Evolutionary conservation across 305 asterid species (phyloP).

Genomic region (Solanum hybrid): DNA sequence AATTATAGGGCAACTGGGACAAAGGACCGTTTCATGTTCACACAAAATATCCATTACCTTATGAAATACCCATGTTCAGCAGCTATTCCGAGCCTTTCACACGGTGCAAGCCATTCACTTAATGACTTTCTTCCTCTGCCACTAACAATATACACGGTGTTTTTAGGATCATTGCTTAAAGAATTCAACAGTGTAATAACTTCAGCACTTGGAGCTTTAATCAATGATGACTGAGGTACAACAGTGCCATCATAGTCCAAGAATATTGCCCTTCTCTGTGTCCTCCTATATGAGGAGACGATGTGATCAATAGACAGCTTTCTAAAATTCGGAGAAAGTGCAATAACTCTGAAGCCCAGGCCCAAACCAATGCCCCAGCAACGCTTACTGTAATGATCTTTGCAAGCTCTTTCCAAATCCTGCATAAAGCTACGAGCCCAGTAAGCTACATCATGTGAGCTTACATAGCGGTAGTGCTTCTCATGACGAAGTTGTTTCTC

Average conservation of each 20-base stretch:
- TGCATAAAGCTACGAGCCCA: slow-evolving; percentile 83
- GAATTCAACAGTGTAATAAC: slow-evolving; percentile 44
- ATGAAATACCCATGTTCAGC: slow-evolving; percentile 82
- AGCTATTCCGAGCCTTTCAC: slow-evolving; percentile 65
- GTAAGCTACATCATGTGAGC: slow-evolving; percentile 73
- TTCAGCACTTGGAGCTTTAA: slow-evolving; percentile 54
- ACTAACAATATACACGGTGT: slow-evolving; percentile 73
- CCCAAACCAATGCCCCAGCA: slow-evolving; percentile 89
- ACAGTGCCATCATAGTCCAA: slow-evolving; percentile 86
- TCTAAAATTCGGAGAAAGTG: slow-evolving; percentile 79
- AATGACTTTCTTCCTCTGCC: slow-evolving; percentile 63
- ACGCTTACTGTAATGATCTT: slow-evolving; percentile 70
- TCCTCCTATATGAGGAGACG: slow-evolving; percentile 52
- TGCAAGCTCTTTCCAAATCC: slow-evolving; percentile 74
- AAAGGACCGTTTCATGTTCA: background rate
- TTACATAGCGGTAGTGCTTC: slow-evolving; percentile 74
- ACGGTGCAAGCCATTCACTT: slow-evolving; percentile 66
- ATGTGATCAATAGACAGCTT: slow-evolving; percentile 56
- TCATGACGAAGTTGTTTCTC: slow-evolving; percentile 74
- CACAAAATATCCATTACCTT: slow-evolving; percentile 31
- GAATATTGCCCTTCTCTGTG: slow-evolving; percentile 69
- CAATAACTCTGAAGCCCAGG: slow-evolving; percentile 63
- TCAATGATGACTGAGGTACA: slow-evolving; percentile 55
- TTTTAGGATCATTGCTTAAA: slow-evolving; percentile 57
- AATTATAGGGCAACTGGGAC: background rate